Base-by-base conservation (phyloP, 805 yeast species). In the Dipodascus albidus region DNA sequence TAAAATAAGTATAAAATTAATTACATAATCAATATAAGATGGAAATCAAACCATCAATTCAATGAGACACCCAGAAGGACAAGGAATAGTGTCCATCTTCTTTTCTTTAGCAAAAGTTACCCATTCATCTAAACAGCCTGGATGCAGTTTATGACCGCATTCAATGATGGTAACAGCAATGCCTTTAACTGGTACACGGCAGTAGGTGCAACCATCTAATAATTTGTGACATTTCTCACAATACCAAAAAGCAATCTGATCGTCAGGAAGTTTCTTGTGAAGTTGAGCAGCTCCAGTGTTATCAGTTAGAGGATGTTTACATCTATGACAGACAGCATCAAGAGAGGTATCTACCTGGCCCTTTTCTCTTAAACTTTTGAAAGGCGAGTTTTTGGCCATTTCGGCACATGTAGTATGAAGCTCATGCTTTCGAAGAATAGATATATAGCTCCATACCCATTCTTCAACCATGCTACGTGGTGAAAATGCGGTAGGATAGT, bases 121-220 rank as follows among this genome's bases (percentile, higher is more conserved):
- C 97, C 97, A 91, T 38, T 77, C 74, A 55, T 75, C 74, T 62
- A 88, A 70, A 70, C 98, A 91, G 2, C 81, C 82, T 62, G 80
- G 80, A 68, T 91, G 98, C 0, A 91, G 89, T 54, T 81, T 74
- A 67, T 91, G 98, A 0, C 96, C 97, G 71, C 98, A 91, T 23
- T 72, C 76, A 51, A 85, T 65, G 56, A 73, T 69, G 56, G 71
- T 76, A 15, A 85, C 77, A 15, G 82, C 75, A 53, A 85, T 71
- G 0, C 95, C 95, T 58, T 78, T 79, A 61, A 90, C 73, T 0
- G 95, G 87, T 62, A 78, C 84, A 57, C 83, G 76, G 66, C 97
- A 90, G 56, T 82, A 78, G 23, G 82, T 74, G 67, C 97, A 90
- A n/a, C 81, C 76, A 55, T 80, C 82, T 56, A 80, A 81, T 15